Conservation (phyloP, 2,329 filamentous ascomycete genomes). For the Exophiala bonariae region DNA sequence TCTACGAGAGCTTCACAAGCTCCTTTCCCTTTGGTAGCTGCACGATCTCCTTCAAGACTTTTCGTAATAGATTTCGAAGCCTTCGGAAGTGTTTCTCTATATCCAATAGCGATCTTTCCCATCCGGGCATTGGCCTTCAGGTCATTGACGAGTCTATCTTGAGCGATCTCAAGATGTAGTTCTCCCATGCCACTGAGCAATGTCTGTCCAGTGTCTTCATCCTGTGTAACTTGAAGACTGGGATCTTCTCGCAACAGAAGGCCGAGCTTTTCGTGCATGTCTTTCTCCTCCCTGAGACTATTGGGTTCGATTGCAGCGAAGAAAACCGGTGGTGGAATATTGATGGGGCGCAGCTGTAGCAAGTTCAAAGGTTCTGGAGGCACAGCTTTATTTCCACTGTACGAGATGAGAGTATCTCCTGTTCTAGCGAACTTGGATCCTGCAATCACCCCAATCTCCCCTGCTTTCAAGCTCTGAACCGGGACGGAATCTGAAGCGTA, state of each 20-base stretch:
- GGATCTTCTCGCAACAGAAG: conserved; percentile 88
- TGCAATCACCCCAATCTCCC: conserved; percentile 91
- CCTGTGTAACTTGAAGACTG: conserved; percentile 78
- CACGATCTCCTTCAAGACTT: conserved; percentile 75
- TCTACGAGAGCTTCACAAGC: conserved; percentile 69
- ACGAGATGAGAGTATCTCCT: conserved; percentile 84
- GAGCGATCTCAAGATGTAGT: conserved; percentile 88
- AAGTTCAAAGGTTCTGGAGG: conserved; percentile 69
- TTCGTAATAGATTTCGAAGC: conserved; percentile 58
- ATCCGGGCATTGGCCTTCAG: conserved; percentile 84
- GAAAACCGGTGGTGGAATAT: conserved; percentile 90
- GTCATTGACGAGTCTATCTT: conserved; percentile 82
- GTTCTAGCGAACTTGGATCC: conserved; percentile 90
- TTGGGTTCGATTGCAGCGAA: conserved; percentile 90
- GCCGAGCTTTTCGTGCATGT: conserved; percentile 72
- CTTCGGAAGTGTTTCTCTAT: conserved; percentile 75
- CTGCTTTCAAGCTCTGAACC: conserved; percentile 74
- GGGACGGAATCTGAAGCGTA: conserved; percentile 86
- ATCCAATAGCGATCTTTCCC: conserved; percentile 91
- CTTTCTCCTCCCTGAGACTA: conserved; percentile 75
- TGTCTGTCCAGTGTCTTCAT: conserved; percentile 90
- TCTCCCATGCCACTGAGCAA: conserved; percentile 95
- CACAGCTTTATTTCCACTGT: conserved; percentile 62
- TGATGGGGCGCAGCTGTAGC: conserved; percentile 81
- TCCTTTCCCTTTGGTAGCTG: conserved; percentile 76